Conservation (phyloP, 2,329 filamentous ascomycete species). For the Ophiostoma piceae region DNA sequence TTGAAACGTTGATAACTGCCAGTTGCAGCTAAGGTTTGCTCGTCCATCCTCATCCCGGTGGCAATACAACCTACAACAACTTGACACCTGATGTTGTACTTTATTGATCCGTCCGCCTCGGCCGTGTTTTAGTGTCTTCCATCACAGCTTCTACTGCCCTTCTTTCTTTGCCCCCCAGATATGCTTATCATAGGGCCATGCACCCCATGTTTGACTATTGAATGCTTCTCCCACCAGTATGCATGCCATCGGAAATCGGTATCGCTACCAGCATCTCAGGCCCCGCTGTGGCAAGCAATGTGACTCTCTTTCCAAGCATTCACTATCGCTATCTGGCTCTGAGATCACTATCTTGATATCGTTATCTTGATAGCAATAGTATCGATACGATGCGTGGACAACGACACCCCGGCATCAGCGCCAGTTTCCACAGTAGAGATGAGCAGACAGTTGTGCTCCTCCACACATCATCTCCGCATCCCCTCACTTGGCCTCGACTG, state of each 20-base stretch:
- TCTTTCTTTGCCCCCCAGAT: not conserved
- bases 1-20: too few relatives aligned
- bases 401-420: not conserved
- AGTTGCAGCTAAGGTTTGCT: not conserved
- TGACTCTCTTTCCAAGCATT: not conserved
- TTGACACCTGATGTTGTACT: not conserved
- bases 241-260: not conserved
- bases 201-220: slow-evolving; percentile 3
- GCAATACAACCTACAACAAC: not conserved
- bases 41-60: not conserved
- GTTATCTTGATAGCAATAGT: not conserved
- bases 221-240: not conserved
- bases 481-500: not conserved
- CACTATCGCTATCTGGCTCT: not conserved
- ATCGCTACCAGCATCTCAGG: not conserved
- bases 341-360: not conserved
- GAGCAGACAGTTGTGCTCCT: not conserved
- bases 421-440: not conserved
- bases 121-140: not conserved
- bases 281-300: slow-evolving; percentile 3
- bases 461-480: not conserved
- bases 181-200: not conserved
- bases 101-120: slow-evolving; percentile 5
- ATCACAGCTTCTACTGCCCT: not conserved
- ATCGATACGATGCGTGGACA: not conserved